These are phyloP conservation scores for Brassica napus DNA, from an alignment of 345 rosid genomes.

Conservation along the genomic window Da-Ae NC_063436.1:6624001-6624500, in stretches of 20 bases:
- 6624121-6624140: slow-evolving; percentile 78
- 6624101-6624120: slow-evolving; percentile 94
- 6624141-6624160: slow-evolving; percentile 68
- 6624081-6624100: slow-evolving; percentile 82
- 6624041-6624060: slow-evolving; percentile 38
- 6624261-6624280: slow-evolving; percentile 88
- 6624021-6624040: slow-evolving; percentile 24
- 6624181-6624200: slow-evolving; percentile 52
- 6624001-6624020: not conserved
- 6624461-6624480: slow-evolving; percentile 87
- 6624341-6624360: slow-evolving; percentile 53
- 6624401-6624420: slow-evolving; percentile 68
- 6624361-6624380: slow-evolving; percentile 55
- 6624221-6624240: slow-evolving; percentile 88
- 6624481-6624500: slow-evolving; percentile 58
- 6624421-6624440: slow-evolving; percentile 90
- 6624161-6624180: slow-evolving; percentile 73
- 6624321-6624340: slow-evolving; percentile 68
- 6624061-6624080: slow-evolving; percentile 45
- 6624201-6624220: slow-evolving; percentile 49
- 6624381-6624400: slow-evolving; percentile 70
- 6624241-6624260: slow-evolving; percentile 86
- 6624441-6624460: slow-evolving; percentile 86
- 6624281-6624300: slow-evolving; percentile 80
- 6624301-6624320: slow-evolving; percentile 60